Conservation (phyloP, 306 rosid genomes). For the Corylus americana region DNA sequence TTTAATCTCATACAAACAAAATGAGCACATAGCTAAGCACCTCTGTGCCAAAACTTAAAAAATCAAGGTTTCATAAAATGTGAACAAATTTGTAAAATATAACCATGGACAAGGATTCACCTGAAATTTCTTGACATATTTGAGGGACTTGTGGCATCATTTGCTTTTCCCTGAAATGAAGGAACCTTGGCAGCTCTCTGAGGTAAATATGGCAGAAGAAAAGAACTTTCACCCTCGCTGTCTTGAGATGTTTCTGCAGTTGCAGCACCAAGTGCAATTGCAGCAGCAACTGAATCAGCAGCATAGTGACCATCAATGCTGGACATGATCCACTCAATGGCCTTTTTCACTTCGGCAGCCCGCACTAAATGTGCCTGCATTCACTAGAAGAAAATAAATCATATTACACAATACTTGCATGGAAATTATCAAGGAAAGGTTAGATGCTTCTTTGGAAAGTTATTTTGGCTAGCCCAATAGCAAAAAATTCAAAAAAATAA, state of each 20-base stretch:
- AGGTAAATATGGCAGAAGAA: slow-evolving; percentile 47
- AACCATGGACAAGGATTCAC: slow-evolving; percentile 41
- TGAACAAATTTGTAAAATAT: slow-evolving; percentile 13
- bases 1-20: background rate
- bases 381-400: slow-evolving; percentile 88
- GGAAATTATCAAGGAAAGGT: slow-evolving; percentile 12
- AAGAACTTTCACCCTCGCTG: slow-evolving; percentile 45
- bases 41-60: background rate
- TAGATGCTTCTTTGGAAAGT: background rate
- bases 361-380: slow-evolving; percentile 99
- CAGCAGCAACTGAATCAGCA: slow-evolving; percentile 90
- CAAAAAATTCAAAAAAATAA: too few species aligned
- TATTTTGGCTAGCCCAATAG: too few species aligned
- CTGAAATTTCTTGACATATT: slow-evolving; percentile 91
- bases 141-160: slow-evolving; percentile 72
- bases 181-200: slow-evolving; percentile 55
- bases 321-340: slow-evolving; percentile 94
- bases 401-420: slow-evolving; percentile 61
- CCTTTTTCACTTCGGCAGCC: slow-evolving; percentile 96
- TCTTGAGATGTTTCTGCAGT: slow-evolving; percentile 74
- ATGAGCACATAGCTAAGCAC: background rate
- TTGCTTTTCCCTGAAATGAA: slow-evolving; percentile 62
- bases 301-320: slow-evolving; percentile 94
- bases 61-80: slow-evolving; percentile 4
- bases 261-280: slow-evolving; percentile 84